A percentile compares a stretch with the other conserved stretches of the same genome.
Conservation (phyloP, 352 stramenopile genomes). For the Thraustotheca clavata region DNA sequence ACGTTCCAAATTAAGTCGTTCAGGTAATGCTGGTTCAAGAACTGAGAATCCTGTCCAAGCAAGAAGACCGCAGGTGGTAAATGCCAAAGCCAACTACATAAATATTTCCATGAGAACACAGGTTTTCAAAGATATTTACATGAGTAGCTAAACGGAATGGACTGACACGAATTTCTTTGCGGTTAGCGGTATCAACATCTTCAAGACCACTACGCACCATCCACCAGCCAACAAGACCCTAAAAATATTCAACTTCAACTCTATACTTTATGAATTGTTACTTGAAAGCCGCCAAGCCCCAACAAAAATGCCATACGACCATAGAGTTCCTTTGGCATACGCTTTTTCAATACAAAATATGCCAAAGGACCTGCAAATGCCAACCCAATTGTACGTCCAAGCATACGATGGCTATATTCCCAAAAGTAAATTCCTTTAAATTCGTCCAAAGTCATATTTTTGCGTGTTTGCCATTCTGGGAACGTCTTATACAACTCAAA, state of each 20-base stretch:
- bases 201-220: conserved; percentile 98
- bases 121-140: conserved; percentile 29
- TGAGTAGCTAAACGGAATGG: conserved; percentile 96
- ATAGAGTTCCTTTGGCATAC: conserved; percentile 62
- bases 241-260: neutral
- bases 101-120: neutral
- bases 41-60: conserved; percentile 93
- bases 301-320: conserved; percentile 54
- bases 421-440: conserved; percentile 98
- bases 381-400: conserved; percentile 91
- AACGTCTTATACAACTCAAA: conserved; percentile 98
- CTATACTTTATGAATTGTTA: conserved; percentile 25
- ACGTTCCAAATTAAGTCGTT: conserved; percentile 37
- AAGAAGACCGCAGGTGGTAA: conserved; percentile 93
- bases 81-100: conserved; percentile 90
- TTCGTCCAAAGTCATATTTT: conserved; percentile 92
- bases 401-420: conserved; percentile 97
- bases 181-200: conserved; percentile 82
- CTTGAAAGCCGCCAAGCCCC: conserved; percentile 55
- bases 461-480: conserved; percentile 96
- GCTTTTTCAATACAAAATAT: conserved; percentile 89
- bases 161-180: conserved; percentile 95
- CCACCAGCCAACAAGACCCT: conserved; percentile 97
- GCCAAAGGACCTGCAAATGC: conserved; percentile 88
- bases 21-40: conserved; percentile 53